Conservation (phyloP, 768 basidiomycete genomes). For the Mycena polygramma region DNA sequence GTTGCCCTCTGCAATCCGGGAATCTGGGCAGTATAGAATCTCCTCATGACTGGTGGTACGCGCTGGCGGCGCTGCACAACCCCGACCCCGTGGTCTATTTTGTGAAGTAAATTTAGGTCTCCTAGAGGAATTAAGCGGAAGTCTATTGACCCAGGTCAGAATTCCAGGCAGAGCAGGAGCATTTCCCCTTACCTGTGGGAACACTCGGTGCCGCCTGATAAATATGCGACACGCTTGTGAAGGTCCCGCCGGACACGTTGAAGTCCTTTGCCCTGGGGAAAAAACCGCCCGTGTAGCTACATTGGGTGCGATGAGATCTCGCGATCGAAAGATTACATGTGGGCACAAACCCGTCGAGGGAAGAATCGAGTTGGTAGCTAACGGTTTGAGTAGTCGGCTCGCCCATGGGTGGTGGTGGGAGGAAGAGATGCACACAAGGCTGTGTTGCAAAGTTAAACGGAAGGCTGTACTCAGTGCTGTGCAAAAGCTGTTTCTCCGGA, state of each 20-base stretch:
- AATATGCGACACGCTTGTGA: neutral
- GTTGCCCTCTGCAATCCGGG: neutral
- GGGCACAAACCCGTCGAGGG: no score
- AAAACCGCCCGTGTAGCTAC: slow-evolving; percentile 2
- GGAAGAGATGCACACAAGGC: no score
- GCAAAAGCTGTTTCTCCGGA: no score
- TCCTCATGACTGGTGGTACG: neutral
- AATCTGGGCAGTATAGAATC: neutral
- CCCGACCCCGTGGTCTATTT: neutral
- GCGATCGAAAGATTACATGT: no score
- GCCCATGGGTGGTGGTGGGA: no score
- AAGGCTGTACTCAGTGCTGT: no score
- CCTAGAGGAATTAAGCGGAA: neutral
- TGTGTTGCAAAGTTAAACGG: no score
- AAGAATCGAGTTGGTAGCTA: no score
- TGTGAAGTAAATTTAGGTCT: neutral
- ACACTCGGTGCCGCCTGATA: neutral
- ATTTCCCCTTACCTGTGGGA: neutral
- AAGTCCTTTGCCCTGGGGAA: neutral
- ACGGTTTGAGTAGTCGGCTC: no score
- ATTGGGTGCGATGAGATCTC: no score
- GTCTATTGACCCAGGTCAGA: neutral
- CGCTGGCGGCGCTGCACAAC: neutral
- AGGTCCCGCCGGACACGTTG: neutral
- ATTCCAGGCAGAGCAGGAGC: neutral